A percentile compares a stretch with the other conserved stretches of the same genome.
These are phyloP conservation scores for Blumeria graminis DNA, from an alignment of 2,329 filamentous ascomycete species.

Conservation along the genomic window DNA sequence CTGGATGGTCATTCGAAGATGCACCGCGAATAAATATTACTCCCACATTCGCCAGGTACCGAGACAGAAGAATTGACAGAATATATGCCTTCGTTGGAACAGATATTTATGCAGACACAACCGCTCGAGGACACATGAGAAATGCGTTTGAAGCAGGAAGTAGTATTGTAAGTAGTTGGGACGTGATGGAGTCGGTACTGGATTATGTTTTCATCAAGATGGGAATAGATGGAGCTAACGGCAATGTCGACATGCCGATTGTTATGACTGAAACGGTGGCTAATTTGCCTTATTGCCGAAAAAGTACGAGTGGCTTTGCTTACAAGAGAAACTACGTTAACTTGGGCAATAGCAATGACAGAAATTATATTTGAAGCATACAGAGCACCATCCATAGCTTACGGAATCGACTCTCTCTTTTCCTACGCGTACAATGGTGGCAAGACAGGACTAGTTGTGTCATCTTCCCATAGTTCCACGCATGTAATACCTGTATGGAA, in stretches of 20 bases:
- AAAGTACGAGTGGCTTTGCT: conserved; percentile 34
- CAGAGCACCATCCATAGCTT: conserved; percentile 66
- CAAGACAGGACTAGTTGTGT: conserved; percentile 66
- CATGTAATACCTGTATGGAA: conserved; percentile 88
- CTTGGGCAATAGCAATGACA: conserved; percentile 49
- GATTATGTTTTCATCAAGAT: conserved; percentile 92
- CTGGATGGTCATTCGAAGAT: conserved; percentile 85
- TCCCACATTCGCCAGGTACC: conserved; percentile 83
- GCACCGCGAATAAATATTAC: conserved; percentile 59
- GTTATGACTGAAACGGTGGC: conserved; percentile 92
- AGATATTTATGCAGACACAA: conserved; percentile 88
- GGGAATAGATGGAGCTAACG: conserved; percentile 53
- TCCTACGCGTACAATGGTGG: conserved; percentile 78
- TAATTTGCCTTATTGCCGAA: conserved; percentile 69
- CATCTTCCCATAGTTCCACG: conserved; percentile 79
- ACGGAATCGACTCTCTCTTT: conserved; percentile 91
- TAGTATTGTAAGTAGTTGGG: conserved; percentile 90
- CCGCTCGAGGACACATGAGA: conserved; percentile 70
- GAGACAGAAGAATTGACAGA: conserved; percentile 78
- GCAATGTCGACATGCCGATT: conserved; percentile 59
- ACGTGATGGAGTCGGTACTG: conserved; percentile 81
- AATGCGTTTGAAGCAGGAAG: conserved; percentile 78
- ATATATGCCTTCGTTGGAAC: conserved; percentile 80
- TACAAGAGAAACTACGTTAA: conserved; percentile 10
- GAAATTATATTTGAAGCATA: conserved; percentile 97